A percentile compares a stretch with the other conserved stretches of the same genome.
Evolutionary conservation across 805 yeast genomes (phyloP).

Genomic region (Wickerhamiella vanderwaltii): DNA sequence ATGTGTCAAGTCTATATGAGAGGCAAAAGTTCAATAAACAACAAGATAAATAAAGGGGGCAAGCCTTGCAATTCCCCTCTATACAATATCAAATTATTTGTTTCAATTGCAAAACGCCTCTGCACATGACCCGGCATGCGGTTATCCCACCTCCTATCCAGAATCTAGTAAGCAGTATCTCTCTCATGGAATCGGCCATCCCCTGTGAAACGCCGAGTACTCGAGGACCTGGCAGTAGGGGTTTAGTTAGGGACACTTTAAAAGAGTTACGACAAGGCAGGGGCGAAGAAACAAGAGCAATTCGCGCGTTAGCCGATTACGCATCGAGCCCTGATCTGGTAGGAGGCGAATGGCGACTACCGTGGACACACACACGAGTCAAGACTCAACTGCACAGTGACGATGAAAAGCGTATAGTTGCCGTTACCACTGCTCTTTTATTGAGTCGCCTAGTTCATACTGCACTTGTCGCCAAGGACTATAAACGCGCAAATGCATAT

Average conservation of each 20-base stretch:
- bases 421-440: constrained; percentile 19
- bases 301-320: constrained; percentile 13
- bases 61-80: too few species aligned
- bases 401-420: constrained; percentile 20
- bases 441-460: constrained; percentile 15
- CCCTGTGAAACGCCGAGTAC: constrained; percentile 11
- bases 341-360: constrained; percentile 14
- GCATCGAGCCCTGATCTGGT: not conserved
- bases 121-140: too few species aligned
- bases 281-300: constrained; percentile 18
- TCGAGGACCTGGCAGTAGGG: constrained; percentile 14
- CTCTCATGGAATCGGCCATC: constrained; percentile 7
- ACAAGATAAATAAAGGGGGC: too few species aligned
- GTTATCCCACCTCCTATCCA: too few species aligned
- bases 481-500: constrained; percentile 23
- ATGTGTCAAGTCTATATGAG: too few species aligned
- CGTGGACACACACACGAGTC: constrained; percentile 13
- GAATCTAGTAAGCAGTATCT: too few species aligned
- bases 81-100: too few species aligned
- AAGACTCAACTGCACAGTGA: constrained; percentile 15
- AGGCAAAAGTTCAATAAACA: too few species aligned
- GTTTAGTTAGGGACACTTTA: constrained; percentile 18
- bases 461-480: constrained; percentile 11
- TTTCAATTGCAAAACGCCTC: too few species aligned
- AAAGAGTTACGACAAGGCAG: constrained; percentile 21